phyloP scores from a whole-genome alignment of 495 filamentous ascomycete species.

The Aspergillus funiculosus region DNA sequence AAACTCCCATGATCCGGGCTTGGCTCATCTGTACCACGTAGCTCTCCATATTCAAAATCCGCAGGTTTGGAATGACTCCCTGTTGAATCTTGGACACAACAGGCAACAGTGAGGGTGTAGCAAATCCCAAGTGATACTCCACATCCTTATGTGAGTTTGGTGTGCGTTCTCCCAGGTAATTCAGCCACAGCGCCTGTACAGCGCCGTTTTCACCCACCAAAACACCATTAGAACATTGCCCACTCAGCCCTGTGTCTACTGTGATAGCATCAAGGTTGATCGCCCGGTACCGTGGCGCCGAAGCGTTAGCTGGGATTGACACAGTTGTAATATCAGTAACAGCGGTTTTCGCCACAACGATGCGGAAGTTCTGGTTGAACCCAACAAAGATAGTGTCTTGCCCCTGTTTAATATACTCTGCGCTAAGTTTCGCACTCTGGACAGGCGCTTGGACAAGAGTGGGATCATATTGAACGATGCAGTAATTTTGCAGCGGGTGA shows the following conservation, averaged over 20 bases:
- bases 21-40: constrained; percentile 95
- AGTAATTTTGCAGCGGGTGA: constrained; percentile 97
- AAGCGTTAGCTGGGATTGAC: constrained; percentile 85
- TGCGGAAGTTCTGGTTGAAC: constrained; percentile 90
- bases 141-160: constrained; percentile 76
- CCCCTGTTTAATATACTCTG: constrained; percentile 76
- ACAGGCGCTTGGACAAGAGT: constrained; percentile 88
- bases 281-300: constrained; percentile 88
- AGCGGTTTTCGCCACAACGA: constrained; percentile 88
- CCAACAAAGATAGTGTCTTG: constrained; percentile 92
- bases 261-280: constrained; percentile 98
- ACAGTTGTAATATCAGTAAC: constrained; percentile 98
- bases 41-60: constrained; percentile 90
- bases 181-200: constrained; percentile 92
- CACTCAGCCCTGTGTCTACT: constrained; percentile 84
- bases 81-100: constrained; percentile 78
- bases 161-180: constrained; percentile 86
- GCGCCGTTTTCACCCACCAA: constrained; percentile 84
- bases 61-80: constrained; percentile 68
- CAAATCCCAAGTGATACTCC: constrained; percentile 92
- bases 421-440: constrained; percentile 76
- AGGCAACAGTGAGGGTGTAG: constrained; percentile 80
- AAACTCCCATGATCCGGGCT: constrained; percentile 95
- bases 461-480: constrained; percentile 91
- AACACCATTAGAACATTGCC: constrained; percentile 92